phyloP scores from a whole-genome alignment of 106 monocot genomes.

The Allium fistulosum region DNA sequence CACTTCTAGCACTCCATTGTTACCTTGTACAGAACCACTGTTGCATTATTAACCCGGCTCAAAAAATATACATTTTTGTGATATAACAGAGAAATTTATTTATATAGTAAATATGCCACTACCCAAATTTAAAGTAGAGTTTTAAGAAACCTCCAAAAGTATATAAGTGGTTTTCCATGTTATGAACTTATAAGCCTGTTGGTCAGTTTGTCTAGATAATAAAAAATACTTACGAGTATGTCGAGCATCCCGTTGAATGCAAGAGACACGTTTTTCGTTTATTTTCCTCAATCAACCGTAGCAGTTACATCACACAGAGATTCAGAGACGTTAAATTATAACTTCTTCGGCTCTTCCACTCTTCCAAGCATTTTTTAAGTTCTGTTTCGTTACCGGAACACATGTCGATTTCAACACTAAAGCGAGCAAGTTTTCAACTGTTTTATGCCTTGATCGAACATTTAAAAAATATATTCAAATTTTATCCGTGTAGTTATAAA shows the following conservation, averaged over 20 bases:
- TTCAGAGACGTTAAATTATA: slow-evolving; percentile 32
- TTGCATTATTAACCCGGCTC: slow-evolving; percentile 23
- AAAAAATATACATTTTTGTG: too few species aligned
- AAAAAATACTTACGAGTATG: too few species aligned
- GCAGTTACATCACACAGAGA: slow-evolving; percentile 49
- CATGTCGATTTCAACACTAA: slow-evolving; percentile 51
- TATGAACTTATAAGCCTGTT: too few species aligned
- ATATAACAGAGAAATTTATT: too few species aligned
- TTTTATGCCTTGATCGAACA: slow-evolving; percentile 5
- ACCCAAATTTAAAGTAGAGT: too few species aligned
- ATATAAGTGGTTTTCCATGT: too few species aligned
- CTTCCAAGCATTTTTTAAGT: slow-evolving; percentile 24
- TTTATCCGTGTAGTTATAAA: too few species aligned
- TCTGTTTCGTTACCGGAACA: slow-evolving; percentile 45
- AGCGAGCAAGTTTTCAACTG: slow-evolving; percentile 44
- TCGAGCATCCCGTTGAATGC: too few species aligned
- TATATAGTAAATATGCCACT: too few species aligned
- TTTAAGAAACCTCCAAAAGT: too few species aligned
- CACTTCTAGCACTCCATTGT: not conserved
- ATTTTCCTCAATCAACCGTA: slow-evolving; percentile 26
- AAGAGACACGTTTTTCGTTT: slow-evolving; percentile 28
- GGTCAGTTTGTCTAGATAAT: too few species aligned
- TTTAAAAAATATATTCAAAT: too few species aligned
- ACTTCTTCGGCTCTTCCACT: slow-evolving; percentile 31
- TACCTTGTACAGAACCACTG: not conserved